A percentile compares a stretch with the other conserved stretches of the same genome.
These are phyloP conservation scores for Tetratostichococcus sp. DNA, from an alignment of 139 green algal genomes.

Conservation along the genomic window DNA sequence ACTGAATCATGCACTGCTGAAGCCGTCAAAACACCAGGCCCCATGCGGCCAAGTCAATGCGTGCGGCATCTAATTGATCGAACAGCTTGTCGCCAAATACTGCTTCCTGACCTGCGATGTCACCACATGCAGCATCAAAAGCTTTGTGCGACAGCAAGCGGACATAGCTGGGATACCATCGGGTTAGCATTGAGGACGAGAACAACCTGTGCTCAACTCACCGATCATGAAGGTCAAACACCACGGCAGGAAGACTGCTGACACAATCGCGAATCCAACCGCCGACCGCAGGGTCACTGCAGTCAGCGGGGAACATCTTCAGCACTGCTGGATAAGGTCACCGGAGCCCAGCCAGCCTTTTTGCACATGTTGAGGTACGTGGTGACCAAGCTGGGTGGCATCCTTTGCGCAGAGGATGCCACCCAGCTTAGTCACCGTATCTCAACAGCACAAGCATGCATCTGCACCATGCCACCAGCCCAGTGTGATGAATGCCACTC, in stretches of 20 bases:
- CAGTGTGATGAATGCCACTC: background rate
- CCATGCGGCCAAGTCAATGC: background rate
- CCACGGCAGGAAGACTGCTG: constrained; percentile 8
- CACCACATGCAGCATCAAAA: too few relatives aligned
- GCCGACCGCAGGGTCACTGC: constrained; percentile 2
- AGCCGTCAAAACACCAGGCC: background rate
- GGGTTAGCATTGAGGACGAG: too few relatives aligned
- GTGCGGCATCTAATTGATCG: background rate
- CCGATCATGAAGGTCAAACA: constrained; percentile 12
- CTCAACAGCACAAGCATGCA: too few relatives aligned
- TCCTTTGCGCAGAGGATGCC: too few relatives aligned
- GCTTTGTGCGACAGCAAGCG: too few relatives aligned
- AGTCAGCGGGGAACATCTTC: background rate
- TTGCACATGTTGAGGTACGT: too few relatives aligned
- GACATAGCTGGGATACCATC: too few relatives aligned
- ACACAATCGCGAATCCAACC: background rate
- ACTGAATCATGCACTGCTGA: too few relatives aligned
- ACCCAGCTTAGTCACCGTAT: too few relatives aligned
- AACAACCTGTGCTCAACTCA: background rate
- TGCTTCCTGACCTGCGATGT: background rate
- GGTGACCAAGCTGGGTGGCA: too few relatives aligned
- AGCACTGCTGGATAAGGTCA: too few relatives aligned
- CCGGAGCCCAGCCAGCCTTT: too few relatives aligned
- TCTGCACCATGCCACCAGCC: background rate
- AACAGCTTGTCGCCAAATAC: background rate